Conservation (phyloP, 441 rosid species). For the Euphorbia celastroides region DNA sequence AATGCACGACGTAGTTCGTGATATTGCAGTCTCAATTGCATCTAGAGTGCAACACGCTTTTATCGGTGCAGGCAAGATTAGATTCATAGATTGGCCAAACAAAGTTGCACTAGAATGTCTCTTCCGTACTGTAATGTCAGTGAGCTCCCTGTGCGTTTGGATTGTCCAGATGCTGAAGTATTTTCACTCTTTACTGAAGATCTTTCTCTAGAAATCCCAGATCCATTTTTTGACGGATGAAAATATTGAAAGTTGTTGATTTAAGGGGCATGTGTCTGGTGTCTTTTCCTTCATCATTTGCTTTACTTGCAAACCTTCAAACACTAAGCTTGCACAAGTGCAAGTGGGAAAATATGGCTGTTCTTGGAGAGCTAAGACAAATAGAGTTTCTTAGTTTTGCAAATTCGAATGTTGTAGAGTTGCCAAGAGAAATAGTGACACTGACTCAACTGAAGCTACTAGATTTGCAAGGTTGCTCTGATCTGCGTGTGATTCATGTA, state of each 20-base stretch:
- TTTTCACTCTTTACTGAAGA: not conserved
- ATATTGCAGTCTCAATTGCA: not conserved
- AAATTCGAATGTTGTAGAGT: not conserved
- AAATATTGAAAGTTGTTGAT: conserved; percentile 17
- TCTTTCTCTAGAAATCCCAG: not conserved
- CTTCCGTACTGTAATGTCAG: not conserved
- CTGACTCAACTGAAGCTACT: not conserved
- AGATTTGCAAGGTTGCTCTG: conserved; percentile 7
- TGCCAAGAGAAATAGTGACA: conserved; percentile 13
- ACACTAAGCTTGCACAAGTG: conserved; percentile 16
- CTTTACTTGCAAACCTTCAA: conserved; percentile 4
- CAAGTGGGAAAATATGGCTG: not conserved
- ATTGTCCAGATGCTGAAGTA: conserved; percentile 5
- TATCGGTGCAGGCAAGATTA: not conserved
- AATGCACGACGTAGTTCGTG: conserved; percentile 7
- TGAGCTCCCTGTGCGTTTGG: conserved; percentile 11
- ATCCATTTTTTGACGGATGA: too few relatives aligned
- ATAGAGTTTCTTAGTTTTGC: conserved; percentile 16
- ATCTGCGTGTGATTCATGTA: not conserved
- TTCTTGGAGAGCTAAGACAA: conserved; percentile 15
- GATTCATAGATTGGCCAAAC: not conserved
- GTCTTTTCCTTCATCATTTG: conserved; percentile 16
- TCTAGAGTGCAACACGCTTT: not conserved
- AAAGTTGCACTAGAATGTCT: too few relatives aligned
- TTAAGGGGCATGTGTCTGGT: conserved; percentile 1